Conservation (phyloP, 106 monocot genomes). For the Agapanthus africanus region DNA sequence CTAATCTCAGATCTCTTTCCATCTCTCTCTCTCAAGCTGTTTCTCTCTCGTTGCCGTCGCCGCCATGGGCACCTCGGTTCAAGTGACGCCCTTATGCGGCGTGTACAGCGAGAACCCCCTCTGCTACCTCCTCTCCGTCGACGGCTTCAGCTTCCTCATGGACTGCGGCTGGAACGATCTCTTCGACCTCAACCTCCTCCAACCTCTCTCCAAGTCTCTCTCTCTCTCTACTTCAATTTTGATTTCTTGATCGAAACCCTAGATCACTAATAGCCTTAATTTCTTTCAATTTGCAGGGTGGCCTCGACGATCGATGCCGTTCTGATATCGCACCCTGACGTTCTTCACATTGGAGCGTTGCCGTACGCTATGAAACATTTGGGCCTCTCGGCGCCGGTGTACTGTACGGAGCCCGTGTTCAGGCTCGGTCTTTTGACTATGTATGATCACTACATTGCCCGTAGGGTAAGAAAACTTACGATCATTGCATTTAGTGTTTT, state of each 20-base stretch:
- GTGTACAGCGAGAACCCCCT: constrained; percentile 94
- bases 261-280: too few species aligned
- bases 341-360: constrained; percentile 86
- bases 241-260: too few species aligned
- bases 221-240: neutral
- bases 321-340: constrained; percentile 80
- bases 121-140: constrained; percentile 83
- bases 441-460: constrained; percentile 88
- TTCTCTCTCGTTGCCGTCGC: neutral
- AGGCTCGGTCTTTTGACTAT: constrained; percentile 87
- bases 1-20: neutral
- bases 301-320: constrained; percentile 75
- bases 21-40: neutral
- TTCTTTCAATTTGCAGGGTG: constrained; percentile 75
- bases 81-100: constrained; percentile 86
- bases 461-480: constrained; percentile 53
- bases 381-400: constrained; percentile 87
- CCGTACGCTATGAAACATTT: constrained; percentile 88
- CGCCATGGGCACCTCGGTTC: constrained; percentile 88
- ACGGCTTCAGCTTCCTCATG: constrained; percentile 89
- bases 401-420: constrained; percentile 84
- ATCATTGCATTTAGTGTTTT: too few species aligned
- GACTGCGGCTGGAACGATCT: constrained; percentile 99
- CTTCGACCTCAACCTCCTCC: constrained; percentile 72
- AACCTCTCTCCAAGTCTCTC: constrained; percentile 76